phyloP scores from a whole-genome alignment of 176 grass and related monocot genomes.

The Metroxylon sagu region DNA sequence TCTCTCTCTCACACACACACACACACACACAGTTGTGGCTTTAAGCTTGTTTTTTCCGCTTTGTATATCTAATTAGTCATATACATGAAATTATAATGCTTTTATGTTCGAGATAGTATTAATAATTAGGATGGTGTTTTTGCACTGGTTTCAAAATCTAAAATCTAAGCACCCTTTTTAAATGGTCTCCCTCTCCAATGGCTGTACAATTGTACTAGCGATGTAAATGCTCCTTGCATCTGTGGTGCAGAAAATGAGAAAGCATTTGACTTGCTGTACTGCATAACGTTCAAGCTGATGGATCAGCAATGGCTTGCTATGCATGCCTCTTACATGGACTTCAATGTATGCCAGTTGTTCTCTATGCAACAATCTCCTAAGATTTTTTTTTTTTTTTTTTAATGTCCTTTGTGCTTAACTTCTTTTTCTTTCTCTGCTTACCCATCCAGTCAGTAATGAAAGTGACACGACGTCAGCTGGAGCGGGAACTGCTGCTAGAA shows the following conservation, averaged over 20 bases:
- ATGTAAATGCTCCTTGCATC: neutral
- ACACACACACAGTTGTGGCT: too few species aligned
- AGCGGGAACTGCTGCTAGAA: conserved; percentile 68
- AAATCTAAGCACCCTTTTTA: too few species aligned
- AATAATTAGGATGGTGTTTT: too few species aligned
- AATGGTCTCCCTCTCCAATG: too few species aligned
- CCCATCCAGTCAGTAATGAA: conserved; percentile 63
- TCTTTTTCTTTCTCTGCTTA: neutral
- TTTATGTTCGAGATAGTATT: too few species aligned
- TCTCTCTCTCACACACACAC: too few species aligned
- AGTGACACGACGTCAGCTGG: conserved; percentile 57
- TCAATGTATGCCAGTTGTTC: conserved; percentile 40
- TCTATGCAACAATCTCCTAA: neutral
- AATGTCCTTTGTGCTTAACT: neutral
- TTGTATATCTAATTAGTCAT: too few species aligned
- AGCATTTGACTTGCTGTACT: conserved; percentile 87
- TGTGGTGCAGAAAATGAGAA: conserved; percentile 73
- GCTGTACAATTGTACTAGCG: too few species aligned
- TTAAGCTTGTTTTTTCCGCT: too few species aligned
- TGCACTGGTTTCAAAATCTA: too few species aligned
- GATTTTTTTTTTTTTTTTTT: neutral
- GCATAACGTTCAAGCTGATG: conserved; percentile 88
- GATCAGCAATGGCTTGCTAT: conserved; percentile 95
- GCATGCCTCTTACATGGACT: conserved; percentile 91
- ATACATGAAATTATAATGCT: too few species aligned